phyloP scores from a whole-genome alignment of 192 early-diverging fungal species.

The Coemansia erecta region DNA sequence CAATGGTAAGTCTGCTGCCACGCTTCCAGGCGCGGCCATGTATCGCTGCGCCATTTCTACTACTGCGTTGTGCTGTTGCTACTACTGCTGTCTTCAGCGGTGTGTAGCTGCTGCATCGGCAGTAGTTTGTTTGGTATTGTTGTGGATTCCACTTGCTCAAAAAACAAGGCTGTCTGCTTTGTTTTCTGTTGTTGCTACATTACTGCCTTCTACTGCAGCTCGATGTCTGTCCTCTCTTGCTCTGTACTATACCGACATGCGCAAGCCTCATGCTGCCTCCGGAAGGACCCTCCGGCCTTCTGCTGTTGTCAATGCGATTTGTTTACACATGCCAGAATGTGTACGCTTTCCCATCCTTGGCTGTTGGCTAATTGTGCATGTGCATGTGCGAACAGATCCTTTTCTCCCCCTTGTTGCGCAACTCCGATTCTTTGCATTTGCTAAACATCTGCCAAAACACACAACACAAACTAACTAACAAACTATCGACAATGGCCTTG shows the following conservation, averaged over 20 bases:
- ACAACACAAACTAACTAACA: background rate
- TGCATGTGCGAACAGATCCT: too few species aligned
- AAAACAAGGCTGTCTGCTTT: background rate
- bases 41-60: background rate
- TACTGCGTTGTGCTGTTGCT: background rate
- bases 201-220: conserved; percentile 11
- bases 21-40: background rate
- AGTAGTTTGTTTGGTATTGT: conserved; percentile 8
- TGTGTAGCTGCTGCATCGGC: background rate
- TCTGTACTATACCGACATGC: conserved; percentile 1
- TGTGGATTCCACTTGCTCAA: background rate
- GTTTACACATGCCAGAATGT: too few species aligned
- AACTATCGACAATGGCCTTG: background rate
- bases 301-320: too few species aligned
- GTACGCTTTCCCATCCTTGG: background rate
- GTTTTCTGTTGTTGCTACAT: conserved; percentile 3
- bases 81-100: background rate
- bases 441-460: background rate
- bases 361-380: background rate
- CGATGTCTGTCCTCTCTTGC: background rate
- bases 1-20: conserved; percentile 58
- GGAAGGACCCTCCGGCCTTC: too few species aligned
- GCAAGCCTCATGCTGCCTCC: background rate
- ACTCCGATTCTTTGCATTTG: background rate
- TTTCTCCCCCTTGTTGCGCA: background rate